A percentile compares a stretch with the other conserved stretches of the same genome.
Evolutionary conservation across 2,329 filamentous ascomycete species (phyloP).

Genomic region (Dothistroma pini): DNA sequence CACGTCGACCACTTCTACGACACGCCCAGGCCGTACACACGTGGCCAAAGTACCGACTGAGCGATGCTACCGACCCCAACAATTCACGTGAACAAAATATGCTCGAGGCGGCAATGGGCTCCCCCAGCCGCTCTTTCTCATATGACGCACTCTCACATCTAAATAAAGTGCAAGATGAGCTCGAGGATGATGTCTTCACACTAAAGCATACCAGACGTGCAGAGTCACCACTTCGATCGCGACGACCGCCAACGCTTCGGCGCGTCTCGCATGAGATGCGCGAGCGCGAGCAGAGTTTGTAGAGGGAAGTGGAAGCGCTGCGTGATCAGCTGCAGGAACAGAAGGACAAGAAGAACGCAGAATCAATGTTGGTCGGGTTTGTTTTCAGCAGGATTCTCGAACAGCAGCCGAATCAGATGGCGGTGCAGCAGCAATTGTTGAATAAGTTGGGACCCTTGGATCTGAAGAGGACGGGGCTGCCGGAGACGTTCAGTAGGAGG

Average conservation of each 20-base stretch:
- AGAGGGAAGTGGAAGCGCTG: constrained; percentile 8
- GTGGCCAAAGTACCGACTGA: background rate
- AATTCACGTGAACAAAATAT: background rate
- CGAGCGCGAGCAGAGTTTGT: constrained; percentile 4
- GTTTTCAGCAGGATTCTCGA: constrained; percentile 10
- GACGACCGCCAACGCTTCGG: background rate
- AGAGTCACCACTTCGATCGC: background rate
- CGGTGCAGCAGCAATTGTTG: constrained; percentile 10
- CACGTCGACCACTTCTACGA: background rate
- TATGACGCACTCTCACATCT: background rate
- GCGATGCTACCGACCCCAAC: background rate
- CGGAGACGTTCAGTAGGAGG: background rate
- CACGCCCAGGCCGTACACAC: background rate
- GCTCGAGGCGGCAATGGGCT: background rate
- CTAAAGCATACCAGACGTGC: background rate
- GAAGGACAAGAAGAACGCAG: constrained; percentile 5
- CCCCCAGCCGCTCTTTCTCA: background rate
- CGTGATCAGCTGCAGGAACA: constrained; percentile 2
- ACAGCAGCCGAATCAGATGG: constrained; percentile 14
- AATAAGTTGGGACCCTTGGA: constrained; percentile 10
- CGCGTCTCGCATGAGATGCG: constrained; percentile 1
- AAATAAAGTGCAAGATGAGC: background rate
- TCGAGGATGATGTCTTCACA: background rate
- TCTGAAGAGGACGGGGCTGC: background rate
- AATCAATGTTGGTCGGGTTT: constrained; percentile 9